These are phyloP conservation scores for Lavandula angustifolia DNA, from an alignment of 257 asterid species.

Conservation along the genomic window DNA sequence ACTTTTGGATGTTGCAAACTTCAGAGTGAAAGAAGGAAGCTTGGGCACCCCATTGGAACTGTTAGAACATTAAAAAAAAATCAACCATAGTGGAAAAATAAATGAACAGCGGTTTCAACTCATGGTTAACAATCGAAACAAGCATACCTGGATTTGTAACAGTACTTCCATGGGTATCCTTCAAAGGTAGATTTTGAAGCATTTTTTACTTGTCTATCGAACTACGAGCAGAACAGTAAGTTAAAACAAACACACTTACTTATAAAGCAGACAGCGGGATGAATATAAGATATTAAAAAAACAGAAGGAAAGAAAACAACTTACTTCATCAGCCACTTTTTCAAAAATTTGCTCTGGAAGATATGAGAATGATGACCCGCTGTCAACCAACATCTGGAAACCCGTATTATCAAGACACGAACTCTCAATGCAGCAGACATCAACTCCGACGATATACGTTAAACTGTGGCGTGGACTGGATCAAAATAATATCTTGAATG, in stretches of 20 bases:
- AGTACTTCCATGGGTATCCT: constrained; percentile 85
- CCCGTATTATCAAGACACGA: constrained; percentile 57
- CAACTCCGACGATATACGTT: constrained; percentile 73
- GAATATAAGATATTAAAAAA: constrained; percentile 10
- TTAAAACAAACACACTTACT: constrained; percentile 17
- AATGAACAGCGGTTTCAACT: constrained; percentile 21
- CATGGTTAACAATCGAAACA: constrained; percentile 6
- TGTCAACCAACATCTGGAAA: constrained; percentile 67
- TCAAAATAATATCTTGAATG: constrained; percentile 23
- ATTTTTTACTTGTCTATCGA: constrained; percentile 65
- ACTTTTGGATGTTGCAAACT: constrained; percentile 61
- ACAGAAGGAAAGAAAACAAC: constrained; percentile 8
- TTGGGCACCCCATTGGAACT: constrained; percentile 58
- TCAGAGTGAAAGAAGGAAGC: constrained; percentile 68
- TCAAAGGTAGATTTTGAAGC: constrained; percentile 62
- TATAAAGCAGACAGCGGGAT: constrained; percentile 20
- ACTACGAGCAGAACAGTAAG: constrained; percentile 41
- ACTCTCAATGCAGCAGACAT: constrained; percentile 59
- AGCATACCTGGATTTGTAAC: constrained; percentile 78
- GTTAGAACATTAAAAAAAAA: constrained; percentile 38
- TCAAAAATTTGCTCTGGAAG: constrained; percentile 60
- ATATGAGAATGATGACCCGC: constrained; percentile 81
- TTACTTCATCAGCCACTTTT: constrained; percentile 67
- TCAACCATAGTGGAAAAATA: constrained; percentile 27
- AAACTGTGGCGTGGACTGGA: constrained; percentile 43